Percentiles rank a stretch among this genome's conserved stretches.
Evolutionary conservation across 2,329 filamentous ascomycete species (phyloP).

Genomic region (Orbilia brochopaga): DNA sequence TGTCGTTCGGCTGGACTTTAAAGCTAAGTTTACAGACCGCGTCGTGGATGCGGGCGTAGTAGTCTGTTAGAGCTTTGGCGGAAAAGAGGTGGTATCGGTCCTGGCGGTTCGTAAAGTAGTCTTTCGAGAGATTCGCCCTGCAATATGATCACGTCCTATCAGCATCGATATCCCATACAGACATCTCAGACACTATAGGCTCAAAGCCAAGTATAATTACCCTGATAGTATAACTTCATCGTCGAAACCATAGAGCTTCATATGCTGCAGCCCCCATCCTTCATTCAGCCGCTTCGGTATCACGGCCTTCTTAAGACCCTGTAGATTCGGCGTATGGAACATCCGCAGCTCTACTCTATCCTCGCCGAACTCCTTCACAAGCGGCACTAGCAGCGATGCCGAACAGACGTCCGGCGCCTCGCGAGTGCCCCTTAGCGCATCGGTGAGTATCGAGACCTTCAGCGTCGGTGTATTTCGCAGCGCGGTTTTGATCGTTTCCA

Average conservation of each 20-base stretch:
- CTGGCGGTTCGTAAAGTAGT: constrained; percentile 96
- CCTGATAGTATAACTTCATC: constrained; percentile 95
- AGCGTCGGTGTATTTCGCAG: constrained; percentile 76
- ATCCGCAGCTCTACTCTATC: constrained; percentile 90
- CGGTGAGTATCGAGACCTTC: constrained; percentile 85
- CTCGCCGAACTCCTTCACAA: constrained; percentile 82
- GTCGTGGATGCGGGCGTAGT: constrained; percentile 78
- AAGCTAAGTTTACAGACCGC: constrained; percentile 83
- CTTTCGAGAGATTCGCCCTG: constrained; percentile 82
- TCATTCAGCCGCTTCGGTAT: constrained; percentile 93
- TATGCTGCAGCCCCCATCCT: constrained; percentile 97
- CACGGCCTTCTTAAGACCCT: constrained; percentile 79
- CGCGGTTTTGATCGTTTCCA: constrained; percentile 76
- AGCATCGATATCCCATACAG: background rate
- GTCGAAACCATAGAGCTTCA: constrained; percentile 97
- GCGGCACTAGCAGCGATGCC: constrained; percentile 81
- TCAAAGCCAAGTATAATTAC: too few species aligned
- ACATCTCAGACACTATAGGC: constrained; percentile 12
- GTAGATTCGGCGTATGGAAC: constrained; percentile 97
- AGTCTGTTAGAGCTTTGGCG: constrained; percentile 77
- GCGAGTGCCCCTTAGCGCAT: constrained; percentile 86
- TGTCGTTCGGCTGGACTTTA: constrained; percentile 69
- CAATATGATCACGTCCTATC: background rate
- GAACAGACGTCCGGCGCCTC: constrained; percentile 85
- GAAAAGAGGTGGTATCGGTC: constrained; percentile 93